Evolutionary conservation across 169 alveolate species (phyloP).

Genomic region (Babesia sp.): DNA sequence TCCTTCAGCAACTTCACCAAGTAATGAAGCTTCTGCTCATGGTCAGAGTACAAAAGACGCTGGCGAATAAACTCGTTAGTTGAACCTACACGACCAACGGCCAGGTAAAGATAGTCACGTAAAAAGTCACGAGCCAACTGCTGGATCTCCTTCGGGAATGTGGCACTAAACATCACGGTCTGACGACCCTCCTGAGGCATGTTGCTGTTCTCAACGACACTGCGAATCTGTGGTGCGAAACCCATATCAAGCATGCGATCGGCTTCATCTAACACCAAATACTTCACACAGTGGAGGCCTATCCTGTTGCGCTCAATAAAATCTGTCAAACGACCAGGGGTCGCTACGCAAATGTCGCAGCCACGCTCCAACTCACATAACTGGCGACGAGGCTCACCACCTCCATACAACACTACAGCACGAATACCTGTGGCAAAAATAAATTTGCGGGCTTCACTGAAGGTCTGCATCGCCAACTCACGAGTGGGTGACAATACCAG

Average conservation of each 20-base stretch:
- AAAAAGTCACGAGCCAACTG: conserved; percentile 88
- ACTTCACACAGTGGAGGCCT: conserved; percentile 75
- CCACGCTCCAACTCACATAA: conserved; percentile 90
- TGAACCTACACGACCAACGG: conserved; percentile 92
- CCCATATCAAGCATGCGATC: conserved; percentile 96
- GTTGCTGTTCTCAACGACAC: conserved; percentile 78
- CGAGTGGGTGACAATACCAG: conserved; percentile 73
- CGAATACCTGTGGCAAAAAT: conserved; percentile 89
- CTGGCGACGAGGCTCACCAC: conserved; percentile 87
- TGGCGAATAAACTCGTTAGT: conserved; percentile 92
- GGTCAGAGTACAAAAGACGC: conserved; percentile 84
- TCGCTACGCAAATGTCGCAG: conserved; percentile 93
- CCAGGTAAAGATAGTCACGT: conserved; percentile 83
- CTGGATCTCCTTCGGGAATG: conserved; percentile 90
- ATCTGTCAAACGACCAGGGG: conserved; percentile 95
- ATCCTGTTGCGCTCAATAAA: conserved; percentile 82
- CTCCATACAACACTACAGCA: conserved; percentile 90
- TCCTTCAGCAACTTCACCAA: conserved; percentile 82
- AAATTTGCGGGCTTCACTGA: conserved; percentile 88
- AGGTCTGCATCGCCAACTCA: conserved; percentile 79
- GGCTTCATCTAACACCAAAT: conserved; percentile 92
- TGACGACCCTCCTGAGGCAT: conserved; percentile 83
- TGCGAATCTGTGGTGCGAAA: conserved; percentile 89
- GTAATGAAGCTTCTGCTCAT: conserved; percentile 82
- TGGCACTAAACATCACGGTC: conserved; percentile 92